A percentile compares a stretch with the other conserved stretches of the same genome.
phyloP scores from a whole-genome alignment of 2,329 filamentous ascomycete genomes.

The Didymella sp. region DNA sequence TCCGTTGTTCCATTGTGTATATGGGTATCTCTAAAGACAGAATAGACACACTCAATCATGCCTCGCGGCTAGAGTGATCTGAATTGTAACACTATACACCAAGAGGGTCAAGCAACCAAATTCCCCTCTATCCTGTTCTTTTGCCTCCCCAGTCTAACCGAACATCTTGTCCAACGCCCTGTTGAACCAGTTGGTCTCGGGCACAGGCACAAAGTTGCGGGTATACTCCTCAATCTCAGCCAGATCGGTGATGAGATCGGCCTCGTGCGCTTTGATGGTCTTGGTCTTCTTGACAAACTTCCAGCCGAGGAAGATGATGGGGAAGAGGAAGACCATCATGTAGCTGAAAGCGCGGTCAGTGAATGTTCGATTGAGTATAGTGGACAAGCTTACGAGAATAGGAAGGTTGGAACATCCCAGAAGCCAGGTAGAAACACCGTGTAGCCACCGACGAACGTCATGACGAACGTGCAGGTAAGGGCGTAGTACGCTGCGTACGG shows the following conservation, averaged over 20 bases:
- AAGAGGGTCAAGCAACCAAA: neutral
- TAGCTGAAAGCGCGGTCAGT: conserved; percentile 55
- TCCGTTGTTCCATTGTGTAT: conserved; percentile 1
- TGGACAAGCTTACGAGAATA: conserved; percentile 67
- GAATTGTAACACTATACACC: neutral
- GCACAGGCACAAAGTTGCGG: conserved; percentile 62
- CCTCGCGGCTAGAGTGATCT: neutral
- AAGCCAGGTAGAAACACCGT: conserved; percentile 73
- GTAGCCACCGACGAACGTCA: conserved; percentile 79
- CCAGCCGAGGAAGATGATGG: conserved; percentile 72
- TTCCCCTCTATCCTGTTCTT: neutral
- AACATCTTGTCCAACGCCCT: conserved; percentile 56
- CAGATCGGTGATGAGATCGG: conserved; percentile 68
- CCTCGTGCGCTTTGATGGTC: conserved; percentile 62
- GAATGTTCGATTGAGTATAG: conserved; percentile 8
- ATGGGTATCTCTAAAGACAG: neutral
- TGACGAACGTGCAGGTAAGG: conserved; percentile 67
- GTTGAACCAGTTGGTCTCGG: conserved; percentile 56
- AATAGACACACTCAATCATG: neutral
- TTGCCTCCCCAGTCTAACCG: conserved; percentile 31
- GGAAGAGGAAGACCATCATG: conserved; percentile 75
- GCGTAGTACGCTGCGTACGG: conserved; percentile 76
- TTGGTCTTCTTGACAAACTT: conserved; percentile 72
- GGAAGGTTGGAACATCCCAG: conserved; percentile 73
- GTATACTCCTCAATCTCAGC: conserved; percentile 74